Percentiles rank a stretch among this genome's conserved stretches.
Evolutionary conservation across 768 basidiomycete genomes (phyloP).

Genomic region (Tulasnella sp.): DNA sequence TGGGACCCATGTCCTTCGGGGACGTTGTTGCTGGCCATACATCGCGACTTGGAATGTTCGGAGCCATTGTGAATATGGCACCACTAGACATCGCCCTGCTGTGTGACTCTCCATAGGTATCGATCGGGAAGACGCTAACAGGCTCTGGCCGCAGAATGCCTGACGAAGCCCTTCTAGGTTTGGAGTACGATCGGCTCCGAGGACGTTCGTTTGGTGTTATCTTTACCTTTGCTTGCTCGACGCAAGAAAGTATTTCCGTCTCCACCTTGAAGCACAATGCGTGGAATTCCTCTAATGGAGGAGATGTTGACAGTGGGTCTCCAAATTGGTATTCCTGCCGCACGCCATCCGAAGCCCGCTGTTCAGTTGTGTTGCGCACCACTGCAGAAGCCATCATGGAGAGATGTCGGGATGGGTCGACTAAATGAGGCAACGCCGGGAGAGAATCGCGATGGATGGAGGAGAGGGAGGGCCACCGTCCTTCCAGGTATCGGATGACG

Average conservation of each 20-base stretch:
- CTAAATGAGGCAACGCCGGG: constrained; percentile 55
- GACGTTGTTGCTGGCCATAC: not conserved
- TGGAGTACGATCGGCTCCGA: not conserved
- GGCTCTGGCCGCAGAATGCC: not conserved
- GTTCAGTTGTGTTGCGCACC: constrained; percentile 37
- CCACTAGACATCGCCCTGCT: no score
- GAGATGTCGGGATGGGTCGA: constrained; percentile 69
- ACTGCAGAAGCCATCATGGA: constrained; percentile 65
- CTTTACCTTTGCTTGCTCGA: constrained; percentile 24
- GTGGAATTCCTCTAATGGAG: not conserved
- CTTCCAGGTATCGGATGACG: not conserved
- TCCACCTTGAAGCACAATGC: constrained; percentile 52
- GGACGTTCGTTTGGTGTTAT: not conserved
- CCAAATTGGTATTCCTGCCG: not conserved
- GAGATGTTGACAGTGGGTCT: not conserved
- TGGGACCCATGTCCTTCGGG: not conserved
- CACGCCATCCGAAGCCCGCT: not conserved
- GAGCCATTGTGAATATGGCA: no score
- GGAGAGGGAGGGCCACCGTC: constrained; percentile 32
- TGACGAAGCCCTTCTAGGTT: not conserved
- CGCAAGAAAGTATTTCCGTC: constrained; percentile 50
- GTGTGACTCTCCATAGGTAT: no score
- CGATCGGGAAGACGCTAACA: not conserved
- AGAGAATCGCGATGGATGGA: constrained; percentile 56
- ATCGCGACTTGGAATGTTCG: not conserved